Conservation (phyloP, 225 moss, liverwort and hornwort genomes). For the Physcomitrium patens region DNA sequence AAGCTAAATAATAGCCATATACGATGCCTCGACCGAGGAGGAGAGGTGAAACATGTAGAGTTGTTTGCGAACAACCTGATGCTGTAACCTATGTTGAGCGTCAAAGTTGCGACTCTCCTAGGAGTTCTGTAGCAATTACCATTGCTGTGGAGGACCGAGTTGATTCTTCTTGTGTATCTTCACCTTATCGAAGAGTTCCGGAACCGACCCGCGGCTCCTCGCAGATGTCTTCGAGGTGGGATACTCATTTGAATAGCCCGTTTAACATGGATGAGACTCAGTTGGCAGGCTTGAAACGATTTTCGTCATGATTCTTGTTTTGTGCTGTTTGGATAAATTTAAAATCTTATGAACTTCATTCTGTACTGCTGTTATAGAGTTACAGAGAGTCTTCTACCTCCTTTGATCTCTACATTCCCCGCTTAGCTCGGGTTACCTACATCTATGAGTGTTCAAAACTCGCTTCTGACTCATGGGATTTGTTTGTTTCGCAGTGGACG, state of each 20-base stretch:
- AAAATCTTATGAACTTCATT: too few species aligned
- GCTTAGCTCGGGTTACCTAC: background rate
- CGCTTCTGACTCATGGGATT: background rate
- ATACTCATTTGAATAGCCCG: background rate
- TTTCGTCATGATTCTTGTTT: too few species aligned
- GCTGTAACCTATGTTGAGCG: constrained; percentile 38
- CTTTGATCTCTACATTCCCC: background rate
- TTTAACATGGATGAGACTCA: background rate
- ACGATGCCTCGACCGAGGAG: constrained; percentile 42
- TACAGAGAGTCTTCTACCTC: background rate
- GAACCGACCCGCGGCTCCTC: constrained; percentile 45
- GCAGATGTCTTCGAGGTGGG: constrained; percentile 41
- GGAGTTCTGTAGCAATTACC: constrained; percentile 34
- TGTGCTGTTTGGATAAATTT: too few species aligned
- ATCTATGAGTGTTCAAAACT: background rate
- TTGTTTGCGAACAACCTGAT: constrained; percentile 39
- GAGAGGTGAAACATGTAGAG: constrained; percentile 40
- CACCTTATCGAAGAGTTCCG: constrained; percentile 39
- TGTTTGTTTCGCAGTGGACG: constrained; percentile 26
- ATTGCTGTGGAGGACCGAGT: constrained; percentile 36
- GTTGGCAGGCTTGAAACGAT: too few species aligned
- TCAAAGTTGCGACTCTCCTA: constrained; percentile 43
- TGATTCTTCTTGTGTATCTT: constrained; percentile 30
- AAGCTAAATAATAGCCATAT: constrained; percentile 10
- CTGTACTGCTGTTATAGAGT: too few species aligned